Conservation (phyloP, 2,329 filamentous ascomycete species). For the Shiraia sp. region DNA sequence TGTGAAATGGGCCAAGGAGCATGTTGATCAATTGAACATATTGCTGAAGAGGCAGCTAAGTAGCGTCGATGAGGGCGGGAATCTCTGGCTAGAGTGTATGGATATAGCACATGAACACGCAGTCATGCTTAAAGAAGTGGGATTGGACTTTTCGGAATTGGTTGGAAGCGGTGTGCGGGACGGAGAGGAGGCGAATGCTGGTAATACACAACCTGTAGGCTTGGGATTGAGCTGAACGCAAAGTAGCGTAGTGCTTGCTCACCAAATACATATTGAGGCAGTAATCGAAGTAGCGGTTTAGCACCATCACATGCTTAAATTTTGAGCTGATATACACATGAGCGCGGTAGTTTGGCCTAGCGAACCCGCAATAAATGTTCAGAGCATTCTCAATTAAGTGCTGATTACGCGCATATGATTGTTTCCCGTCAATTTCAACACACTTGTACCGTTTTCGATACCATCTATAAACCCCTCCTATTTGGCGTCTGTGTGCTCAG, state of each 20-base stretch:
- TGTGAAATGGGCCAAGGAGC: conserved; percentile 97
- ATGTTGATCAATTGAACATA: conserved; percentile 87
- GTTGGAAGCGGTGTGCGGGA: conserved; percentile 57
- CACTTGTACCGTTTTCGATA: neutral
- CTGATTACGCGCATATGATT: too few relatives aligned
- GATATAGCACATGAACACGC: conserved; percentile 80
- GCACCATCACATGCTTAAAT: too few relatives aligned
- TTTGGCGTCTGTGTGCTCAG: too few relatives aligned
- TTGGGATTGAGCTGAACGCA: conserved; percentile 34
- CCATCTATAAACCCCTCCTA: too few relatives aligned
- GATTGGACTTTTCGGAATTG: conserved; percentile 84
- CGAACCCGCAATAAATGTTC: too few relatives aligned
- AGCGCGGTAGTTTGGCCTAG: too few relatives aligned
- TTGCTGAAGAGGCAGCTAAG: conserved; percentile 83
- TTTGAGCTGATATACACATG: too few relatives aligned
- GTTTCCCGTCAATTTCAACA: neutral
- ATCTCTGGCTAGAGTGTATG: conserved; percentile 82
- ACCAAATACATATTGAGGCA: neutral
- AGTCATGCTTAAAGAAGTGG: conserved; percentile 77
- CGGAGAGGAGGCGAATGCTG: neutral
- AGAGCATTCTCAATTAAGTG: too few relatives aligned
- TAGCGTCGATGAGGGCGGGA: conserved; percentile 75
- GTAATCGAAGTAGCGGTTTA: neutral
- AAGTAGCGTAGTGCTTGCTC: neutral
- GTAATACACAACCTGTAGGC: conserved; percentile 20